Conservation (phyloP, 2,329 filamentous ascomycete genomes). For the Hirsutella thompsonii region DNA sequence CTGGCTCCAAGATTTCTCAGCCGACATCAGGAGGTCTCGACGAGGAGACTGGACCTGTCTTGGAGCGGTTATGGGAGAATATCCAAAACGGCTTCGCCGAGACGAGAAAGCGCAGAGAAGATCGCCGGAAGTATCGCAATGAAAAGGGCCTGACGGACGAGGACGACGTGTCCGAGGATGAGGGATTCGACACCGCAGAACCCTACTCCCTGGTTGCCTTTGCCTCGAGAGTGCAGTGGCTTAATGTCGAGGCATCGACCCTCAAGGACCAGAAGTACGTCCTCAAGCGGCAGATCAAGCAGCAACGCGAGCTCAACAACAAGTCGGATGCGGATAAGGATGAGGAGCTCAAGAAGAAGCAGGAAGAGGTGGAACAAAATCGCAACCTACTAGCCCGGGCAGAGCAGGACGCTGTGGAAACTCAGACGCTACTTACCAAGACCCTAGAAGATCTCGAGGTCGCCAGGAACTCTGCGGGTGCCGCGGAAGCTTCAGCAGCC, state of each 20-base stretch:
- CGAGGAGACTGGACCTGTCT: slow-evolving; percentile 42
- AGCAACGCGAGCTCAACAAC: slow-evolving; percentile 84
- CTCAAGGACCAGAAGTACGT: slow-evolving; percentile 83
- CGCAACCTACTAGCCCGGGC: slow-evolving; percentile 21
- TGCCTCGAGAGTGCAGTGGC: slow-evolving; percentile 62
- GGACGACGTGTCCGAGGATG: slow-evolving; percentile 49
- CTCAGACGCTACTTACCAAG: slow-evolving; percentile 35
- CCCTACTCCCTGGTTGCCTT: slow-evolving; percentile 65
- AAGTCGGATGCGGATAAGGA: slow-evolving; percentile 67
- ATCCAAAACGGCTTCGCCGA: slow-evolving; percentile 39
- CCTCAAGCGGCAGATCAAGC: slow-evolving; percentile 82
- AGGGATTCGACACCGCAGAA: slow-evolving; percentile 43
- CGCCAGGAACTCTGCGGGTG: slow-evolving; percentile 12
- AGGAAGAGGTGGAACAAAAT: slow-evolving; percentile 39
- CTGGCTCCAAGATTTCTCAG: slow-evolving; percentile 30
- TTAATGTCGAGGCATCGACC: slow-evolving; percentile 64
- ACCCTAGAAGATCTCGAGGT: slow-evolving; percentile 34
- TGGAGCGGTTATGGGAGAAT: slow-evolving; percentile 43
- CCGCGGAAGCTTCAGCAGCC: slow-evolving; percentile 11
- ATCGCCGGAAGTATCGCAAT: slow-evolving; percentile 36
- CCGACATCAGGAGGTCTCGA: slow-evolving; percentile 17
- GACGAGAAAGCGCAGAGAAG: slow-evolving; percentile 38
- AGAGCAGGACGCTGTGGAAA: slow-evolving; percentile 22
- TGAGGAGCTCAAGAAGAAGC: slow-evolving; percentile 45
- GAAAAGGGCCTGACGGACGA: slow-evolving; percentile 47